Base-by-base conservation (phyloP, 768 basidiomycete species). In the Wakefieldia striispora region DNA sequence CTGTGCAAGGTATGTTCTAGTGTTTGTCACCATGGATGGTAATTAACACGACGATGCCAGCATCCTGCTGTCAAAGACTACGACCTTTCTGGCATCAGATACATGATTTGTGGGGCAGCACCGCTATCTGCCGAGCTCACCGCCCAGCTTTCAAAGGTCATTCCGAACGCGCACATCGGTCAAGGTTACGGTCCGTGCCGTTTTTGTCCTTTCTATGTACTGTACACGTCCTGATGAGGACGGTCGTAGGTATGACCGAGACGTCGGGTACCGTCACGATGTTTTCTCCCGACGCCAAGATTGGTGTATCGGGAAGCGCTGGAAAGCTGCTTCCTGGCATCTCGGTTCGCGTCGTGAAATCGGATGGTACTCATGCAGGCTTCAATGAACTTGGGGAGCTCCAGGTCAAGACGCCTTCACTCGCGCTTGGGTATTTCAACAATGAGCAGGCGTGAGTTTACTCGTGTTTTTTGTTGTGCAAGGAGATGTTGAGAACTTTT, bases 351-450 rank as follows among this genome's bases (percentile, higher is more conserved):
- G 72, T 86, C 4, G 67, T 85, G 24, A 85, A 79, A 60, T 49
- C 47, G 2, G 83, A 88, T 61, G 85, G 86, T 1, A 67, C 77
- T 1, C 55, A 79, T 23, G 86, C 75, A 0, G 70, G 73, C 1
- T 77, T 70, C 50, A 73, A 78, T 45, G 84, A 88, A 55, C 62
- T 75, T 3, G 86, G 86, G 1, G 83, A 88, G 61, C 68, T 88
- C 4, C 62, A 77, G 7, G 67, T 84, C 31, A 77, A 65, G 26
- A 59, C 64, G 7, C 72, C 75, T 2, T 68, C 72, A 6, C 52
- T 65, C 65, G 78, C 69, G 3, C 52, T 73, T 7, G 69, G 73
- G 7, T 76, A 87, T 64, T 65, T 72, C 44, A 78, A 83, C 45
- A 83, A 86, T 54, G 41, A 31, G 12, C 23, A 23, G 14, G 21